A percentile compares a stretch with the other conserved stretches of the same genome.
Conservation (phyloP, 225 moss, liverwort and hornwort species). For the Straminergon stramineum region DNA sequence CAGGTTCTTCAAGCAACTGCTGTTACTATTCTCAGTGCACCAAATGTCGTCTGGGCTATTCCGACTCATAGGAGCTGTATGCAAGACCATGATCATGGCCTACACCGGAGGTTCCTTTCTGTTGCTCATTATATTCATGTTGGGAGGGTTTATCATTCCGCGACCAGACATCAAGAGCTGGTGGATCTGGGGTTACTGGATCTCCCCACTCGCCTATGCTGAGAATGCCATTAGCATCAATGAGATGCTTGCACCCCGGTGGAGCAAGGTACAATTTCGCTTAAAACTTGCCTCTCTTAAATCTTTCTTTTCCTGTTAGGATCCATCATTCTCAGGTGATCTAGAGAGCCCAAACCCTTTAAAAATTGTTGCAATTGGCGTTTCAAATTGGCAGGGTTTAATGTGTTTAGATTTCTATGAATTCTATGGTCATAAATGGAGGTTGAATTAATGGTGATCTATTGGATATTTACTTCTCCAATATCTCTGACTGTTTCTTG, state of each 20-base stretch:
- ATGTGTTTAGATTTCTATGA: not conserved
- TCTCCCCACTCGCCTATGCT: slow-evolving; percentile 66
- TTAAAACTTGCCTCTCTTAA: not conserved
- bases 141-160: slow-evolving; percentile 81
- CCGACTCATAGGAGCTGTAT: slow-evolving; percentile 64
- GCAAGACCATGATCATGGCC: slow-evolving; percentile 67
- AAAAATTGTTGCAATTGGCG: not conserved
- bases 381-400: not conserved
- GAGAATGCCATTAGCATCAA: slow-evolving; percentile 70
- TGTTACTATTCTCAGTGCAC: slow-evolving; percentile 56
- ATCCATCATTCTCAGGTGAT: not conserved
- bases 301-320: not conserved
- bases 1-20: slow-evolving; percentile 64
- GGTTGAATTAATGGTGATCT: not conserved
- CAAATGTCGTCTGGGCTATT: slow-evolving; percentile 86
- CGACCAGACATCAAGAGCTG: slow-evolving; percentile 53
- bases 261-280: slow-evolving; percentile 31
- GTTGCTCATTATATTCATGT: slow-evolving; percentile 53
- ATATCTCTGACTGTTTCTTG: not conserved
- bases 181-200: slow-evolving; percentile 95
- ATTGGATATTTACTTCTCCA: not conserved
- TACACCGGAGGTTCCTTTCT: slow-evolving; percentile 62
- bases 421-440: not conserved
- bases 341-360: not conserved
- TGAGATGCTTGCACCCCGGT: slow-evolving; percentile 76